A percentile compares a stretch with the other conserved stretches of the same genome.
Evolutionary conservation across 768 basidiomycete species (phyloP).

Genomic region (Ramaria sp.): DNA sequence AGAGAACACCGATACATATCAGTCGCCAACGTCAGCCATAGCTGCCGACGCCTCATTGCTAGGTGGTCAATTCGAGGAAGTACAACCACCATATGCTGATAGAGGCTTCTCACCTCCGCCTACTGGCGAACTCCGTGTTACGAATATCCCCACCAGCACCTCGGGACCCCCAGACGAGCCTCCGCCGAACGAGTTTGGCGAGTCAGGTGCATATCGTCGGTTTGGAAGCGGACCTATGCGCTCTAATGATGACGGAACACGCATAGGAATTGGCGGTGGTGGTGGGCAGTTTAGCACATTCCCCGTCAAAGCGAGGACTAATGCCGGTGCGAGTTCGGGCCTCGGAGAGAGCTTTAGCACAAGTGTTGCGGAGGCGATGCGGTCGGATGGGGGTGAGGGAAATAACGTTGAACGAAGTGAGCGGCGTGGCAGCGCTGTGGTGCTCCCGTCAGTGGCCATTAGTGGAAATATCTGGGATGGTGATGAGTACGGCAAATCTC

Average conservation of each 20-base stretch:
- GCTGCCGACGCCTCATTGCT: conserved; percentile 32
- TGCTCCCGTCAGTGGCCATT: neutral
- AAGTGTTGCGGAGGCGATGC: neutral
- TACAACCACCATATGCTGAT: neutral
- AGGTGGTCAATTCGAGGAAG: conserved; percentile 11
- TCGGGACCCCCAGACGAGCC: neutral
- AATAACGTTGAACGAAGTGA: too few relatives aligned
- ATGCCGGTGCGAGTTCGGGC: neutral
- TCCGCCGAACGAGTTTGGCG: neutral
- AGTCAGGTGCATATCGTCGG: neutral
- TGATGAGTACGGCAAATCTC: neutral
- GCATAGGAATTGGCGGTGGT: conserved; percentile 1
- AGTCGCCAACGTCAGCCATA: conserved; percentile 30
- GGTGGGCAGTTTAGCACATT: conserved; percentile 59
- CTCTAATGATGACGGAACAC: neutral
- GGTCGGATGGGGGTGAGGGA: neutral
- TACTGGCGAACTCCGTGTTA: neutral
- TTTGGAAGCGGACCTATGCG: conserved; percentile 2
- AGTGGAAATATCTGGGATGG: neutral
- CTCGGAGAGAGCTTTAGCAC: conserved; percentile 1
- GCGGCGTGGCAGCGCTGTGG: neutral
- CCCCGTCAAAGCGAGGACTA: conserved; percentile 27
- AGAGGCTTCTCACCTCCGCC: neutral
- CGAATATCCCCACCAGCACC: neutral
- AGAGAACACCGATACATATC: conserved; percentile 15